Evolutionary conservation across 163 green algal species (phyloP).

Genomic region (Chlorella variabilis): DNA sequence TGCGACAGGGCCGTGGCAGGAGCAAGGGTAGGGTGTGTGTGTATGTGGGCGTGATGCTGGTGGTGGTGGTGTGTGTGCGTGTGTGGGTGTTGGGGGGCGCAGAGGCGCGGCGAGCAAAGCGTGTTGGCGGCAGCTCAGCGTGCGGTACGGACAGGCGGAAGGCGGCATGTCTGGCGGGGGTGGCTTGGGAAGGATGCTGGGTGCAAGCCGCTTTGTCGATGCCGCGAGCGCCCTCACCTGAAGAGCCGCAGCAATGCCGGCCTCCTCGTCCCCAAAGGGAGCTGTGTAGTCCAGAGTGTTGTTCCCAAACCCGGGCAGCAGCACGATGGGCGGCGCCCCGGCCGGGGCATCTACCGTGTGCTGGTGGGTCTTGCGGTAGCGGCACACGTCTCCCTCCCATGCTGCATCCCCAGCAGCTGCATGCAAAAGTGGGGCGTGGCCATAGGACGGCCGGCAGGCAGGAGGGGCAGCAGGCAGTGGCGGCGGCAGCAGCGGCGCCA

Average conservation of each 20-base stretch:
- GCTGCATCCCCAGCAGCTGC: background rate
- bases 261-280: conserved; percentile 34
- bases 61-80: no score
- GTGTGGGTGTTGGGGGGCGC: background rate
- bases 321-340: conserved; percentile 37
- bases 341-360: conserved; percentile 4
- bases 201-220: no score
- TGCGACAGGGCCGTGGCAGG: background rate
- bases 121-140: no score
- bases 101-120: background rate
- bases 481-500: no score
- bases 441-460: no score
- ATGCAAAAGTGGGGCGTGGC: no score
- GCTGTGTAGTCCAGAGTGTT: conserved; percentile 50
- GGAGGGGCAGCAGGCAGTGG: no score
- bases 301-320: conserved; percentile 65
- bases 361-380: background rate
- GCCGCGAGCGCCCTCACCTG: background rate
- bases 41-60: no score
- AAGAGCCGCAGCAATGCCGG: conserved; percentile 25
- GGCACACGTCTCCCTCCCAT: conserved; percentile 8
- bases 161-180: no score
- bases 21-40: no score
- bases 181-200: no score
- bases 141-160: no score